Evolutionary conservation across 129 eudicot species (phyloP).

Genomic region (Chrysanthemum seticuspe): DNA sequence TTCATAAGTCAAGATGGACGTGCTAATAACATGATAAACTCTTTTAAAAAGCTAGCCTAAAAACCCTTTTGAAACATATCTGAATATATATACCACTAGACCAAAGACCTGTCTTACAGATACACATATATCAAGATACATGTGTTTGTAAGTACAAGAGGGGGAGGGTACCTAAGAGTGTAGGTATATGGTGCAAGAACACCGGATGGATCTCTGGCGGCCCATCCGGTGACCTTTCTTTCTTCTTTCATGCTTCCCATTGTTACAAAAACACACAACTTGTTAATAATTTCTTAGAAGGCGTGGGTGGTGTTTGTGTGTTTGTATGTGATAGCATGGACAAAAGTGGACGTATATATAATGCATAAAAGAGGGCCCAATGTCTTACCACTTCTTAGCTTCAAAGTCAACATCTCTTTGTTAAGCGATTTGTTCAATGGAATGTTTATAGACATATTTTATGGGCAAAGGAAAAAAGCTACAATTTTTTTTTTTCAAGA

Average conservation of each 20-base stretch:
- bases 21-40: no score
- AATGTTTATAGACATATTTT: no score
- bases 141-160: background rate
- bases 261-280: background rate
- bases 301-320: background rate
- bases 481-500: background rate
- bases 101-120: background rate
- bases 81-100: no score
- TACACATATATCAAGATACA: background rate
- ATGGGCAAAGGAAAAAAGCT: background rate
- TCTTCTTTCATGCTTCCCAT: conserved; percentile 84
- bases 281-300: background rate
- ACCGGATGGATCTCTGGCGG: conserved; percentile 90
- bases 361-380: background rate
- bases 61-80: no score
- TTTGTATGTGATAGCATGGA: conserved; percentile 5
- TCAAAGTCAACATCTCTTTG: conserved; percentile 10
- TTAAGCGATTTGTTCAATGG: background rate
- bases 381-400: conserved; percentile 9
- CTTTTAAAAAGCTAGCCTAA: no score
- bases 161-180: conserved; percentile 67
- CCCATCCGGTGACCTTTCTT: conserved; percentile 76
- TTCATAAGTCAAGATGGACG: no score
- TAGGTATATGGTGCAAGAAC: conserved; percentile 74
- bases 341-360: conserved; percentile 3